Percentiles rank a stretch among this genome's conserved stretches.
Conservation (phyloP, 345 rosid genomes). For the Pistacia integerrima region DNA sequence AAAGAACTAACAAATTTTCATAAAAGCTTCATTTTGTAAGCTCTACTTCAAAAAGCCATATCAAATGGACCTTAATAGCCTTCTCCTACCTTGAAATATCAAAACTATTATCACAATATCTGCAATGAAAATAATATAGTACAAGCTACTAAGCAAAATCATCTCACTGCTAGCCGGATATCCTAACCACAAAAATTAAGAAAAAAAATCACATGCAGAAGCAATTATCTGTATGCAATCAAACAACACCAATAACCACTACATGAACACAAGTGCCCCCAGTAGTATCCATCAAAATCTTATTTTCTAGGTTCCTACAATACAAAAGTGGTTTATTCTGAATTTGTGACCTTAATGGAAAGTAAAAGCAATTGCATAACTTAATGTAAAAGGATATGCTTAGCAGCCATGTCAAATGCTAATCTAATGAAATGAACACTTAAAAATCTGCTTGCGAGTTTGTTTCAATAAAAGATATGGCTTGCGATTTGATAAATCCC, state of each 20-base stretch:
- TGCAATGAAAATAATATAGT: neutral
- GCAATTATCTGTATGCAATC: neutral
- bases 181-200: neutral
- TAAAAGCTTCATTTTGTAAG: no score
- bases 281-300: no score
- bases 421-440: neutral
- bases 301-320: neutral
- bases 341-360: neutral
- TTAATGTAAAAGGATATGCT: neutral
- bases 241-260: neutral
- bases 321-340: neutral
- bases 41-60: no score
- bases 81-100: neutral
- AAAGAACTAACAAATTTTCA: no score
- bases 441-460: neutral
- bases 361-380: neutral
- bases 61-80: no score
- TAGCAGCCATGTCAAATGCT: neutral
- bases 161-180: neutral
- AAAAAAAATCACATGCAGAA: neutral
- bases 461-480: neutral
- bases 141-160: neutral
- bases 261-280: neutral
- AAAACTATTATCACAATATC: neutral
- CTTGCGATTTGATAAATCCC: no score